Conservation (phyloP, 371 early-diverging fungal species). For the Lichtheimia ramosa region DNA sequence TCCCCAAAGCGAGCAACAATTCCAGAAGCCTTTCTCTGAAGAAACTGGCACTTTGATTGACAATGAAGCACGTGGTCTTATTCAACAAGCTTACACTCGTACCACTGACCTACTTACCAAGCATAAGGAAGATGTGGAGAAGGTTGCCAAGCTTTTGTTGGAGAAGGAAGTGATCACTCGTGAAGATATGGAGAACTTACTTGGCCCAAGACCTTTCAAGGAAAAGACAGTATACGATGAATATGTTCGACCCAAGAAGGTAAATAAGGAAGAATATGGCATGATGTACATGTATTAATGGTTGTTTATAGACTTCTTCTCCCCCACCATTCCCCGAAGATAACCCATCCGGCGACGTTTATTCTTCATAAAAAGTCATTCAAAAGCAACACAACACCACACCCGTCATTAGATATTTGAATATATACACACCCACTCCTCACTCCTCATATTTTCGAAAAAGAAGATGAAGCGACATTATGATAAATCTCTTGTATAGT, state of each 20-base stretch:
- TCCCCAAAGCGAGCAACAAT: conserved; percentile 72
- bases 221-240: conserved; percentile 78
- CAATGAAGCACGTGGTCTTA: conserved; percentile 85
- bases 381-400: no score
- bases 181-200: conserved; percentile 90
- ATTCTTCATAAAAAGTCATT: conserved; percentile 8
- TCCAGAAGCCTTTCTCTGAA: conserved; percentile 97
- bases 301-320: conserved; percentile 16
- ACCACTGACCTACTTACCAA: conserved; percentile 81
- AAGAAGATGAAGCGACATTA: no score
- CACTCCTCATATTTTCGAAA: no score
- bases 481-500: no score
- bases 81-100: conserved; percentile 79
- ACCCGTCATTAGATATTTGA: no score
- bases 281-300: neutral
- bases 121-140: conserved; percentile 84
- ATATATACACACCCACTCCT: no score
- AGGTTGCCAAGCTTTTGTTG: conserved; percentile 89
- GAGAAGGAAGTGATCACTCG: conserved; percentile 96
- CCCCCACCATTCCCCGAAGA: conserved; percentile 47
- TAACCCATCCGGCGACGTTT: conserved; percentile 18
- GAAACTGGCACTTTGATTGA: conserved; percentile 94
- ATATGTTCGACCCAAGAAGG: conserved; percentile 46
- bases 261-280: neutral
- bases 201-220: conserved; percentile 88